Base-by-base conservation (phyloP, 257 asterid species). In the Parsonsia alboflavescens region DNA sequence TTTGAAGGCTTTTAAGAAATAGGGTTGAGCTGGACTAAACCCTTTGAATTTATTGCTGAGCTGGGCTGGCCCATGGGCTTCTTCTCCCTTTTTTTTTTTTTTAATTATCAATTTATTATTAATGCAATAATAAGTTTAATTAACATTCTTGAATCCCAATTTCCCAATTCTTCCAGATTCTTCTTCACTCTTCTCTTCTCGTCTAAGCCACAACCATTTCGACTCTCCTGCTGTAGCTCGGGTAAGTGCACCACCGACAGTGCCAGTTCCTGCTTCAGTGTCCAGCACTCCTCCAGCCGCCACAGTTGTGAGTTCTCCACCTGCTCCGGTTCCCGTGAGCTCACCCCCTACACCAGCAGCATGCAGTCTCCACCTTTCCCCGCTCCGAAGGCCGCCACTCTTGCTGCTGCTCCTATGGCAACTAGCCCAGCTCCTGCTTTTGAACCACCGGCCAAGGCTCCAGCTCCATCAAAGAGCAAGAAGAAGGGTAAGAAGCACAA, bases 281-380 rank as follows among this genome's bases (percentile, higher is more conserved):
- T 24, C 73, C 7, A 24, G 28, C 0, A 61, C 73, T 16, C 73
- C 73, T 16, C 42, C 61, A 36, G 63, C 74, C 6, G 64, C 64
- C 28, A 0, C 64, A 33, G 64, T 63, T 30, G 33, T 30, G 30
- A 70, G 49, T 59, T 50, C 74, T 70, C 74, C 96, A 0, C 91
- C 91, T 2, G 82, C 78, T 24, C 50, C 81, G 6, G 79, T 12
- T 4, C 87, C 90, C 0, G 86, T 83, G 63, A 81, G 77, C 80
- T 78, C 91, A 0, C 89, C 95, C 6, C 92, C 88, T n/a, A 74
- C 83, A 6, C 45, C 84, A 26, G 83, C 83, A 1, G 83, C 83
- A 1, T 82, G 4, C 72, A 62, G 66, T 86, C 93, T 2, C 94
- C 93, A 11, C 89, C 96, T 2, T 70, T 89, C n/a, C 93, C 97